Percentiles rank a stretch among this genome's conserved stretches.
Conservation (phyloP, 768 basidiomycete genomes). For the Russula ochroleuca region DNA sequence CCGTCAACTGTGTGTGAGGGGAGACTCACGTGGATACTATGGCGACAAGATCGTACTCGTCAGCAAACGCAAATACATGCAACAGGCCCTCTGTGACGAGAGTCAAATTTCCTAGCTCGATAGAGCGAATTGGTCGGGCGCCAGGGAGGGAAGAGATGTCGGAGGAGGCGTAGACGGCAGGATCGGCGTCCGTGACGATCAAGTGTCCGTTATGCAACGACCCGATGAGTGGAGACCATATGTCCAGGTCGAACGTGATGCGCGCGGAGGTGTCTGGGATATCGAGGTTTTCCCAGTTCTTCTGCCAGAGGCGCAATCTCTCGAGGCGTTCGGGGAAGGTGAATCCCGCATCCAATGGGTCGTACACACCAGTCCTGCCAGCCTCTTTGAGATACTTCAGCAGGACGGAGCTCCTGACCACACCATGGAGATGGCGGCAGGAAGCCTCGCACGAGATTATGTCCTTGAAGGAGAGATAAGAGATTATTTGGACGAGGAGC, state of each 20-base stretch:
- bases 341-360: slow-evolving; percentile 14
- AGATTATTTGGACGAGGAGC: slow-evolving; percentile 23
- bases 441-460: slow-evolving; percentile 22
- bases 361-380: slow-evolving; percentile 23
- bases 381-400: slow-evolving; percentile 22
- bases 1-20: neutral
- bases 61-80: slow-evolving; percentile 21
- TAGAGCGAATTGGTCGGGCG: slow-evolving; percentile 7
- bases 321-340: slow-evolving; percentile 23
- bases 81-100: slow-evolving; percentile 17
- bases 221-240: slow-evolving; percentile 24
- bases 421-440: slow-evolving; percentile 18
- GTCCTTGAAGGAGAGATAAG: slow-evolving; percentile 21
- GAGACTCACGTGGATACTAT: slow-evolving; percentile 18
- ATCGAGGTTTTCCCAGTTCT: slow-evolving; percentile 23
- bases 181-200: slow-evolving; percentile 19
- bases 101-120: slow-evolving; percentile 18
- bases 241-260: slow-evolving; percentile 22
- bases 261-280: slow-evolving; percentile 14
- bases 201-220: slow-evolving; percentile 22
- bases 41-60: slow-evolving; percentile 20
- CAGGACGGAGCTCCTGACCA: slow-evolving; percentile 23
- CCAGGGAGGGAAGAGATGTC: slow-evolving; percentile 17
- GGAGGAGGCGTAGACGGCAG: slow-evolving; percentile 21
- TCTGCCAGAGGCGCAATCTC: slow-evolving; percentile 18